Evolutionary conservation across 176 grass and related monocot species (phyloP).

Genomic region (Hyparrhenia diplandra): DNA sequence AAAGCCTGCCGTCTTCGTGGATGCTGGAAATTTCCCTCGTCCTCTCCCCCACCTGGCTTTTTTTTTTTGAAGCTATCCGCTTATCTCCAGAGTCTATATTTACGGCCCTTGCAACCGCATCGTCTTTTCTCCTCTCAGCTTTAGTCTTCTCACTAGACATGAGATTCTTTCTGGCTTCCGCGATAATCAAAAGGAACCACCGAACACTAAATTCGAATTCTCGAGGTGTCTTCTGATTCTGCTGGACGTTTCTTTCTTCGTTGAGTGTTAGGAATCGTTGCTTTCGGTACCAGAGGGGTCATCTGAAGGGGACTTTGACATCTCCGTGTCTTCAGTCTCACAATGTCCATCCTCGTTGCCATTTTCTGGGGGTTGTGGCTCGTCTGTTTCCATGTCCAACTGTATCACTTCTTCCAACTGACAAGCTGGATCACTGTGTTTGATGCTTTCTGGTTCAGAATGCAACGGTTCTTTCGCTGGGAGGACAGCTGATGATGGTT

Average conservation of each 20-base stretch:
- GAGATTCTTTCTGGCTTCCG: constrained; percentile 59
- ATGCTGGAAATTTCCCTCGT: constrained; percentile 40
- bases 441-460: constrained; percentile 34
- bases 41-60: constrained; percentile 26
- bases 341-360: constrained; percentile 4
- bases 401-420: constrained; percentile 65
- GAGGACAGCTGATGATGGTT: background rate
- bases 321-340: constrained; percentile 27
- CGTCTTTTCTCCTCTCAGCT: constrained; percentile 33
- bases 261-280: constrained; percentile 32
- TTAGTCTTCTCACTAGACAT: constrained; percentile 40
- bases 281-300: constrained; percentile 20
- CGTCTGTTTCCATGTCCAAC: constrained; percentile 43
- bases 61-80: background rate
- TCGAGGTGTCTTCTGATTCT: constrained; percentile 17
- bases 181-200: constrained; percentile 67
- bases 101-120: constrained; percentile 41
- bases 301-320: constrained; percentile 8
- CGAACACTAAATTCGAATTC: constrained; percentile 35
- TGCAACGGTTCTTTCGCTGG: background rate
- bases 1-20: constrained; percentile 70
- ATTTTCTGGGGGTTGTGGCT: constrained; percentile 27
- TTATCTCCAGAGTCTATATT: constrained; percentile 33
- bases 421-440: constrained; percentile 32
- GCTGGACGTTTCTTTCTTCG: constrained; percentile 45